Conservation (phyloP, 176 grass and related monocot species). For the Echinochloa phyllopogon region DNA sequence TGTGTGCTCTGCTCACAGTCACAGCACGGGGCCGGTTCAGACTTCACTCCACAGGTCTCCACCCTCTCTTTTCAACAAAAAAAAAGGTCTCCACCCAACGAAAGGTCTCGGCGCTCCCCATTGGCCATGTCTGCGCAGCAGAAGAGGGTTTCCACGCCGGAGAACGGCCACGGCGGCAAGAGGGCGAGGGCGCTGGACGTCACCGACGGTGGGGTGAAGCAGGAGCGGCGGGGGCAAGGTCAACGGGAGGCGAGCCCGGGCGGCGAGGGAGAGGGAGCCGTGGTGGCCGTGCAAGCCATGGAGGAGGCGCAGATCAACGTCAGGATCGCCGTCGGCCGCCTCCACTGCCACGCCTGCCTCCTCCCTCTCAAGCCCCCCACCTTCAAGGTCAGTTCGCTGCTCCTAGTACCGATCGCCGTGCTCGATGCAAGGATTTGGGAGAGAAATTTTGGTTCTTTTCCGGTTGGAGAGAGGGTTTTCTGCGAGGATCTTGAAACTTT, state of each 20-base stretch:
- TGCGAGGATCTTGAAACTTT: neutral
- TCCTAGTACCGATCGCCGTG: too few relatives aligned
- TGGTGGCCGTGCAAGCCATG: neutral
- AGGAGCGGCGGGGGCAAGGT: neutral
- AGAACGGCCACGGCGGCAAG: slow-evolving; percentile 1
- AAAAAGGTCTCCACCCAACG: neutral
- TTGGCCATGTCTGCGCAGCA: neutral
- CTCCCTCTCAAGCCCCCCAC: neutral
- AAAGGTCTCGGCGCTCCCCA: neutral
- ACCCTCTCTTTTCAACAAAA: too few relatives aligned
- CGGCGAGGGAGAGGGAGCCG: neutral
- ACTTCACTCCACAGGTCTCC: neutral
- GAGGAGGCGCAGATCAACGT: neutral
- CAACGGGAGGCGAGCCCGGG: slow-evolving; percentile 6
- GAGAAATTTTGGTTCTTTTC: neutral
- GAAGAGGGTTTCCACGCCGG: neutral
- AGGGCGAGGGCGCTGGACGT: neutral
- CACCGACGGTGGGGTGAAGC: neutral
- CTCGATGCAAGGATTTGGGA: neutral
- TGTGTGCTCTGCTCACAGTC: neutral
- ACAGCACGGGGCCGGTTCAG: neutral
- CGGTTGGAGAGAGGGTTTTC: neutral
- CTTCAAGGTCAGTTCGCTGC: neutral
- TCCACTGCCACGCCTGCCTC: neutral
- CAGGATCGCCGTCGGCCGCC: neutral